Conservation (phyloP, 495 filamentous ascomycete genomes). For the Penicillium silybi region DNA sequence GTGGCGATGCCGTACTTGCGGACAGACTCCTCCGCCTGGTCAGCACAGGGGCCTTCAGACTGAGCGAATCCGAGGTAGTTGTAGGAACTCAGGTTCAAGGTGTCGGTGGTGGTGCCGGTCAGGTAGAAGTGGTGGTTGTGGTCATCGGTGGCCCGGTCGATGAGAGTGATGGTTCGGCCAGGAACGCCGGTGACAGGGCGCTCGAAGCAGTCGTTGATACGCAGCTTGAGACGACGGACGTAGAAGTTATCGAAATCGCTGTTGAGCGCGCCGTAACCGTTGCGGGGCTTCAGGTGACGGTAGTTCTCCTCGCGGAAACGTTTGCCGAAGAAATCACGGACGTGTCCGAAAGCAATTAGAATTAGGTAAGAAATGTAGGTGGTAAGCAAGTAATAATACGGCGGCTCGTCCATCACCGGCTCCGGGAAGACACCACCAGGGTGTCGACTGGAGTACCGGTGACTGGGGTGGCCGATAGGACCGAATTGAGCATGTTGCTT, state of each 20-base stretch:
- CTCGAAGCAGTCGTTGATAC: constrained; percentile 95
- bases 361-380: constrained; percentile 97
- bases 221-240: constrained; percentile 82
- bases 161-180: constrained; percentile 84
- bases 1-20: constrained; percentile 78
- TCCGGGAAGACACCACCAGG: constrained; percentile 72
- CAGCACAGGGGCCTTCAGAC: constrained; percentile 94
- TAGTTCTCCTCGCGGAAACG: constrained; percentile 82
- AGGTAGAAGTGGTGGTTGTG: constrained; percentile 84
- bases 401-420: constrained; percentile 90
- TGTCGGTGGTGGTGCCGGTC: constrained; percentile 90
- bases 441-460: constrained; percentile 83
- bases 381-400: constrained; percentile 93
- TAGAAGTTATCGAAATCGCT: constrained; percentile 99
- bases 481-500: constrained; percentile 90
- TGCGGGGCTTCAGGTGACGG: constrained; percentile 70
- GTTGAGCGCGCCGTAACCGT: constrained; percentile 95
- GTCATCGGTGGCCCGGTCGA: constrained; percentile 83
- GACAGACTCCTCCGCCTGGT: constrained; percentile 81
- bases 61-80: constrained; percentile 99
- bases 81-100: constrained; percentile 97
- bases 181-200: constrained; percentile 90
- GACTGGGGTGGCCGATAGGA: constrained; percentile 70
- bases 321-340: constrained; percentile 97
- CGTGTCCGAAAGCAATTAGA: constrained; percentile 90